Percentiles rank a stretch among this genome's conserved stretches.
phyloP scores from a whole-genome alignment of 176 grass and related monocot genomes.

The Cymbopogon citratus region DNA sequence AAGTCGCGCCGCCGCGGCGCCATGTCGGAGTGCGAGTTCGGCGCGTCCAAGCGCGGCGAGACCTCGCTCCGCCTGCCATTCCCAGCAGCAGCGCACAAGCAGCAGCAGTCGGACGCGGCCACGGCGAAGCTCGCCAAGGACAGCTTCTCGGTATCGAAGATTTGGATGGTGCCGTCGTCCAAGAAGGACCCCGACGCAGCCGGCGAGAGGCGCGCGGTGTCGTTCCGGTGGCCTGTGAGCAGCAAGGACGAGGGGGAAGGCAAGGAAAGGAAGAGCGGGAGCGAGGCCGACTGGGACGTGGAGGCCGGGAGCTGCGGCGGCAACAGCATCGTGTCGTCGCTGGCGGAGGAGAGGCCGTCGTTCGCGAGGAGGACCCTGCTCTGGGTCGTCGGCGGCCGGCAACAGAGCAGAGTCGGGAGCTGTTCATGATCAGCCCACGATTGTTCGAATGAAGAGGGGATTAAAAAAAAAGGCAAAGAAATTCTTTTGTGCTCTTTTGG shows the following conservation, averaged over 20 bases:
- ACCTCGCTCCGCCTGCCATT: slow-evolving; percentile 33
- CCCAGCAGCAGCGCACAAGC: neutral
- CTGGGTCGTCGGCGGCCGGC: slow-evolving; percentile 76
- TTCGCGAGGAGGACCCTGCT: slow-evolving; percentile 79
- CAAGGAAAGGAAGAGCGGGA: slow-evolving; percentile 35
- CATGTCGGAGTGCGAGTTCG: slow-evolving; percentile 85
- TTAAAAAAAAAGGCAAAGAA: neutral
- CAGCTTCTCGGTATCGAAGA: slow-evolving; percentile 88
- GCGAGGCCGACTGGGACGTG: slow-evolving; percentile 68
- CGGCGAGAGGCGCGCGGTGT: slow-evolving; percentile 57
- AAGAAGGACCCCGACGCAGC: slow-evolving; percentile 15
- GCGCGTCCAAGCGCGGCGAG: slow-evolving; percentile 42
- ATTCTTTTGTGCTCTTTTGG: slow-evolving; percentile 4
- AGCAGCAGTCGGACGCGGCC: neutral
- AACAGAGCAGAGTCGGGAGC: slow-evolving; percentile 44
- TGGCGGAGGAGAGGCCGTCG: slow-evolving; percentile 59
- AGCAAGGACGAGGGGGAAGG: slow-evolving; percentile 8
- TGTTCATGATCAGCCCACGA: slow-evolving; percentile 21
- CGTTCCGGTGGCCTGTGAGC: slow-evolving; percentile 61
- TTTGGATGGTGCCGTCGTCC: slow-evolving; percentile 53
- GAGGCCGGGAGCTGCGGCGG: slow-evolving; percentile 64
- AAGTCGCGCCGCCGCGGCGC: slow-evolving; percentile 43
- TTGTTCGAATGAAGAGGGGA: neutral
- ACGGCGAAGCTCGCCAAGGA: slow-evolving; percentile 53
- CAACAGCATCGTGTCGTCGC: slow-evolving; percentile 42